Base-by-base conservation (phyloP, 768 basidiomycete species). In the Phanerochaete sordida region DNA sequence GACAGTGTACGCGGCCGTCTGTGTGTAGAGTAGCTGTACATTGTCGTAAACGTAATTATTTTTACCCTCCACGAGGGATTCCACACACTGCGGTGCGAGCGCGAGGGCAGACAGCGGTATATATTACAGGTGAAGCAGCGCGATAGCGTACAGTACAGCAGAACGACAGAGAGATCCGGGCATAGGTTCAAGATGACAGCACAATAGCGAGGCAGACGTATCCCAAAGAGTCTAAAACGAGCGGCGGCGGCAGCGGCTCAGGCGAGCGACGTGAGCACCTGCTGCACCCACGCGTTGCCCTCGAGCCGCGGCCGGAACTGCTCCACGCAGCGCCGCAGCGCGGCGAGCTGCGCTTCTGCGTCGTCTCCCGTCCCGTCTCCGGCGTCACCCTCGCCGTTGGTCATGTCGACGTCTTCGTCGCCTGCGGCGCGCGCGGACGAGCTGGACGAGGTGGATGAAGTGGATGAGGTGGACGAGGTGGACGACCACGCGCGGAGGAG, bases 281-380 rank as follows among this genome's bases (percentile, higher is more conserved):
- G 81, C 66, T 84, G 81, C 52, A 90, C 74, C 95, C 95, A 98
- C 1, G 80, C 70, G 65, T 95, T 98, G 27, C 73, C 78, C 67
- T 95, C 89, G 46, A 98, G 84, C 55, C 79, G 80, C 8, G 86
- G 81, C 62, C 78, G 82, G 72, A 85, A 90, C 64, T 82, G 74
- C 16, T 85, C 84, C 13, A 92, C 81, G 63, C 84, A 86, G 59
- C 75, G 75, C 64, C 81, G 83, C 58, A 98, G 68, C 47, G 74
- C 75, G 19, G 72, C 72, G 0, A 81, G 70, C 56, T 81, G 78
- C 0, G 68, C 62, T 28, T 76, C 74, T 0, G 70, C 61, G 13
- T 66, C 23, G 47, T 24, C 44, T 16, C 31, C 51, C 27, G n/a
- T n/a, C n/a, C 27, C 4, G 6, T 50, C 48, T 11, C 48, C 48